These are phyloP conservation scores for Pythium sukuiense DNA, from an alignment of 352 stramenopile species.

Conservation along the genomic window DNA sequence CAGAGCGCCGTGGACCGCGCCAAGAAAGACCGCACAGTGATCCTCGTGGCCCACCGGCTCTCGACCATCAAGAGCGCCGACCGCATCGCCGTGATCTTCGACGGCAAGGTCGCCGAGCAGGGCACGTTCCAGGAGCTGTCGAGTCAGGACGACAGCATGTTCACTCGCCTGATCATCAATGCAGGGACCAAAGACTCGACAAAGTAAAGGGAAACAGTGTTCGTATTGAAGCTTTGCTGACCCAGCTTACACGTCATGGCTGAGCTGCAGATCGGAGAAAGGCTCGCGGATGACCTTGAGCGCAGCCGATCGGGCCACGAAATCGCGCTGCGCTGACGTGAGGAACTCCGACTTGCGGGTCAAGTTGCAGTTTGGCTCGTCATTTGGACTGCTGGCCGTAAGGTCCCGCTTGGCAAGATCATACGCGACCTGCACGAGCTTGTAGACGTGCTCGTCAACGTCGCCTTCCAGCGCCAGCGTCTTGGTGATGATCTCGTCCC, in stretches of 20 bases:
- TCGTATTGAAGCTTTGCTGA: too few relatives aligned
- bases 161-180: background rate
- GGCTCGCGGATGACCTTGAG: constrained; percentile 34
- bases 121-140: constrained; percentile 46
- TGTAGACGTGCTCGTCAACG: constrained; percentile 66
- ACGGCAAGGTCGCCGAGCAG: constrained; percentile 86
- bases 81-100: constrained; percentile 89
- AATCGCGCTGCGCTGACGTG: constrained; percentile 36
- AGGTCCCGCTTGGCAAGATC: constrained; percentile 16
- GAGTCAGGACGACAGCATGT: background rate
- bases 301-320: constrained; percentile 38
- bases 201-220: background rate
- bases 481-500: constrained; percentile 37
- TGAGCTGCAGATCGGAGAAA: constrained; percentile 7
- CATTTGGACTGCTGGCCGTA: constrained; percentile 1
- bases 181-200: background rate
- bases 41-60: constrained; percentile 97
- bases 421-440: constrained; percentile 61
- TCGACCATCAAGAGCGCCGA: constrained; percentile 92
- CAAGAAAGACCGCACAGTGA: constrained; percentile 90
- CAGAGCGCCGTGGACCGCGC: constrained; percentile 73
- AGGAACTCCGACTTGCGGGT: constrained; percentile 31
- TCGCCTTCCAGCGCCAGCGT: constrained; percentile 36
- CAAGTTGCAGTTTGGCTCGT: background rate
- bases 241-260: background rate